Evolutionary conservation across 1,284 basidiomycete genomes (phyloP).

Genomic region (Sparassis latifolia): DNA sequence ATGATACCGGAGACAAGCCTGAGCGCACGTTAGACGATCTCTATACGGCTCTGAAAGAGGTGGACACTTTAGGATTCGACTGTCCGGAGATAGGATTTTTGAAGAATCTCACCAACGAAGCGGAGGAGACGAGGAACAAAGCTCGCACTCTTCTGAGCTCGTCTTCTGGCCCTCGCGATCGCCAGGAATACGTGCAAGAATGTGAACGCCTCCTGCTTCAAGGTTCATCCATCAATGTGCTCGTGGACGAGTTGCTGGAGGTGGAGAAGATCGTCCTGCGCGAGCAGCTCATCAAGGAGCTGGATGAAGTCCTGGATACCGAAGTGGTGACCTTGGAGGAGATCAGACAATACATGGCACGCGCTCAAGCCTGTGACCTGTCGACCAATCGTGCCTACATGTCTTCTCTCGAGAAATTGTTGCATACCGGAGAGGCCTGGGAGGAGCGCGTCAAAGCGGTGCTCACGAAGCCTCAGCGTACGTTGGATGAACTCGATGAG

Average conservation of each 20-base stretch:
- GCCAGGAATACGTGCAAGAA: conserved; percentile 56
- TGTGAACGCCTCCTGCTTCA: conserved; percentile 66
- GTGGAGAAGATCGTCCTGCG: conserved; percentile 73
- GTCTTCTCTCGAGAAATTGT: conserved; percentile 47
- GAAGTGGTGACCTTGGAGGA: conserved; percentile 61
- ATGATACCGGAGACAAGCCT: conserved; percentile 59
- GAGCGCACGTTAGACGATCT: conserved; percentile 65
- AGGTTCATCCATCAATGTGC: conserved; percentile 71
- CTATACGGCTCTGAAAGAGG: conserved; percentile 61
- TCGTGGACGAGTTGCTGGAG: conserved; percentile 66
- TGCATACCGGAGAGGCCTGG: conserved; percentile 63
- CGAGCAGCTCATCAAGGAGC: conserved; percentile 61
- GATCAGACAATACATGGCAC: conserved; percentile 56
- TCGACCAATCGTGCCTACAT: conserved; percentile 54
- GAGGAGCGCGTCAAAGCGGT: conserved; percentile 58
- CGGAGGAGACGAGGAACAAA: conserved; percentile 56
- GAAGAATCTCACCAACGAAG: conserved; percentile 50
- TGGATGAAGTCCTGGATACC: conserved; percentile 60
- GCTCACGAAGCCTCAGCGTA: conserved; percentile 59
- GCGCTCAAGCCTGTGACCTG: conserved; percentile 66
- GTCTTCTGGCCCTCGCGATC: conserved; percentile 31
- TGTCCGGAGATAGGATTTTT: conserved; percentile 64
- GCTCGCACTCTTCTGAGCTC: conserved; percentile 44
- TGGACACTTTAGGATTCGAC: conserved; percentile 75
- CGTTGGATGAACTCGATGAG: conserved; percentile 65